These are phyloP conservation scores for Fusarium sulawesiense DNA, from an alignment of 2,329 filamentous ascomycete species.

Conservation along the genomic window DNA sequence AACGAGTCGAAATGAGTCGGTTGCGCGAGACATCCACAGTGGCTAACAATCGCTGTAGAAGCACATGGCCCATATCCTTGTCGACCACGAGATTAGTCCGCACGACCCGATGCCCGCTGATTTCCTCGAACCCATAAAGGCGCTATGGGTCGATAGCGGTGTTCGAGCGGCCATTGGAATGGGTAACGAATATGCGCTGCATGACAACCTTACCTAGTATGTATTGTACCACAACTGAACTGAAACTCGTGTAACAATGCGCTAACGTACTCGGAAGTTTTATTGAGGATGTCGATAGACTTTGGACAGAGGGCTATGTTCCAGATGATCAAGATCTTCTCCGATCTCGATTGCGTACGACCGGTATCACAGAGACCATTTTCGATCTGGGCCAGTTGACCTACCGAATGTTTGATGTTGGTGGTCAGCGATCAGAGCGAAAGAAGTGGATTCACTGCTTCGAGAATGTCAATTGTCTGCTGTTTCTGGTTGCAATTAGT, in stretches of 20 bases:
- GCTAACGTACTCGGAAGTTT: constrained; percentile 68
- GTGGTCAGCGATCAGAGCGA: constrained; percentile 89
- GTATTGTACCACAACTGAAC: constrained; percentile 49
- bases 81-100: constrained; percentile 83
- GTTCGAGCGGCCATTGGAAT: constrained; percentile 90
- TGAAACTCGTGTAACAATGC: constrained; percentile 3
- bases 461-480: constrained; percentile 89
- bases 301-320: constrained; percentile 82
- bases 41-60: constrained; percentile 67
- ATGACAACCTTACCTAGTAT: constrained; percentile 95
- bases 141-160: constrained; percentile 84
- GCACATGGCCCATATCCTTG: constrained; percentile 80
- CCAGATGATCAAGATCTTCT: constrained; percentile 96
- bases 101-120: constrained; percentile 83
- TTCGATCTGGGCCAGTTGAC: constrained; percentile 93
- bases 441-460: constrained; percentile 99
- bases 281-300: constrained; percentile 79
- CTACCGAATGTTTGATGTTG: constrained; percentile 97
- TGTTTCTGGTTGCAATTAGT: constrained; percentile 95
- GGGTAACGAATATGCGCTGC: constrained; percentile 95
- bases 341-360: constrained; percentile 88
- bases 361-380: constrained; percentile 93
- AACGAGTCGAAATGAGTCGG: constrained; percentile 1
- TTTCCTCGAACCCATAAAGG: constrained; percentile 83
- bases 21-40: constrained; percentile 40